Conservation (phyloP, 139 green algal species). For the Axilococcus clingmanii region DNA sequence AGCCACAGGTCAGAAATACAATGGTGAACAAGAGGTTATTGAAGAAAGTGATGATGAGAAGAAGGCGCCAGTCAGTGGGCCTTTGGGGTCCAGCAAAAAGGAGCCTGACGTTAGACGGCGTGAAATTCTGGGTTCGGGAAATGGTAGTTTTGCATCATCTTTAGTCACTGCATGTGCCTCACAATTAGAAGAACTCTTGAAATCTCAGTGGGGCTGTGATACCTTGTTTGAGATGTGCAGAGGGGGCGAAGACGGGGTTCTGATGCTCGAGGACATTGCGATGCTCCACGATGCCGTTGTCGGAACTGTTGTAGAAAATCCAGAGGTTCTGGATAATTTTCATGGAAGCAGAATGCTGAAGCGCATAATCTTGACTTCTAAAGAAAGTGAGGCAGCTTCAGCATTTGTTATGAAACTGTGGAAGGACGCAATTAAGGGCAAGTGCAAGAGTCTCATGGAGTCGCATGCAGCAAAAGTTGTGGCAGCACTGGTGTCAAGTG, state of each 20-base stretch:
- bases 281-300: constrained; percentile 44
- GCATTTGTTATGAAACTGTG: constrained; percentile 36
- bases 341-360: constrained; percentile 45
- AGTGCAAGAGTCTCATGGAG: constrained; percentile 34
- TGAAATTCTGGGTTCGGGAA: constrained; percentile 58
- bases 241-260: constrained; percentile 43
- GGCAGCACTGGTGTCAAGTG: constrained; percentile 42
- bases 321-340: constrained; percentile 39
- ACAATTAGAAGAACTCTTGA: constrained; percentile 31
- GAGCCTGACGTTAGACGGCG: constrained; percentile 32
- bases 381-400: constrained; percentile 3
- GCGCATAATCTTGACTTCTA: constrained; percentile 34
- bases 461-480: constrained; percentile 64
- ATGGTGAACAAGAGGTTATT: constrained; percentile 2
- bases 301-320: constrained; percentile 8
- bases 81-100: constrained; percentile 71
- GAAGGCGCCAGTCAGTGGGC: background rate
- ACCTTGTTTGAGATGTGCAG: constrained; percentile 53
- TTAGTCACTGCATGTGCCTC: constrained; percentile 25
- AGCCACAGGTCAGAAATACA: constrained; percentile 7
- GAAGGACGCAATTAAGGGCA: constrained; percentile 21
- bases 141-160: constrained; percentile 31
- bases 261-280: constrained; percentile 32
- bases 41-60: background rate
- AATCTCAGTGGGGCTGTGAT: constrained; percentile 32